Percentiles rank a stretch among this genome's conserved stretches.
Evolutionary conservation across 768 basidiomycete species (phyloP).

Genomic region (Russula vinacea): DNA sequence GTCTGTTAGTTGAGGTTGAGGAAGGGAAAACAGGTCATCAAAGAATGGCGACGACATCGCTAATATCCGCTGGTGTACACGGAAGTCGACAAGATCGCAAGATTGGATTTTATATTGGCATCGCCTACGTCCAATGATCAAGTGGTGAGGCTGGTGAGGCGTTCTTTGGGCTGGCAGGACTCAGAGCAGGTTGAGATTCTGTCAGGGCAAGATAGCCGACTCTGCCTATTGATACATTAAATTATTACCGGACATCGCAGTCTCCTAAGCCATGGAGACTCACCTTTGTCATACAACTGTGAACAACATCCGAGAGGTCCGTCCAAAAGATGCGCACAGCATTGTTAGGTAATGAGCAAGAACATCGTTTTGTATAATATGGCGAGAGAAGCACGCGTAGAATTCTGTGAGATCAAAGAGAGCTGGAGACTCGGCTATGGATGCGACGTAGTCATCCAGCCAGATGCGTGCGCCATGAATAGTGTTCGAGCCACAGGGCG

Average conservation of each 20-base stretch:
- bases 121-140: not conserved
- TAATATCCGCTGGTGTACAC: conserved; percentile 17
- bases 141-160: not conserved
- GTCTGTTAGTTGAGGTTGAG: conserved; percentile 5
- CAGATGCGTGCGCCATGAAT: not conserved
- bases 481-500: not conserved
- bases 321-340: conserved; percentile 5
- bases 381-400: not conserved
- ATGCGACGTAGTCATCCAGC: not conserved
- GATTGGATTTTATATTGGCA: conserved; percentile 11
- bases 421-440: not conserved
- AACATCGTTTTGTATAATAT: not conserved
- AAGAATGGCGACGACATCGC: conserved; percentile 20
- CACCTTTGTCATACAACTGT: conserved; percentile 6
- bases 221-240: conserved; percentile 3
- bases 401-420: conserved; percentile 5
- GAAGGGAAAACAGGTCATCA: conserved; percentile 26
- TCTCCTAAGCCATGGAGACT: not conserved
- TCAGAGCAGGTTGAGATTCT: not conserved
- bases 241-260: not conserved
- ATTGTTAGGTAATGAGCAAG: not conserved
- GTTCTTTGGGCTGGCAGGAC: not conserved
- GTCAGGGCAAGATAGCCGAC: not conserved
- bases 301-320: not conserved
- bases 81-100: conserved; percentile 17